These are phyloP conservation scores for Citrullus amarus DNA, from an alignment of 306 rosid species.

Conservation along the genomic window DNA sequence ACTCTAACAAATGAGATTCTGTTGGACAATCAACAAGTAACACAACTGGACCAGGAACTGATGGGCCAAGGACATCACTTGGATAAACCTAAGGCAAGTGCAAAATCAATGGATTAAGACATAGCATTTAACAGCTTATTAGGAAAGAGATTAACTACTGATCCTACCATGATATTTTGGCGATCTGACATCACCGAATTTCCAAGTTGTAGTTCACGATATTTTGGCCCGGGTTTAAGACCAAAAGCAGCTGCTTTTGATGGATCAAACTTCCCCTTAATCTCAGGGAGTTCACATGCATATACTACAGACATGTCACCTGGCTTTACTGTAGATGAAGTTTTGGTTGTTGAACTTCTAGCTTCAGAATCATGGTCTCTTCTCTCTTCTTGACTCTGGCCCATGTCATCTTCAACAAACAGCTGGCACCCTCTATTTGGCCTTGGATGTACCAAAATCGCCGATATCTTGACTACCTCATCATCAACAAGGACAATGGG, in stretches of 20 bases:
- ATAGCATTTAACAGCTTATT: neutral
- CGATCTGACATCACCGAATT: constrained; percentile 72
- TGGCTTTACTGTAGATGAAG: constrained; percentile 29
- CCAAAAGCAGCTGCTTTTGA: constrained; percentile 68
- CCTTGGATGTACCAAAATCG: constrained; percentile 52
- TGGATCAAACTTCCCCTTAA: constrained; percentile 74
- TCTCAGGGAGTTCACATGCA: constrained; percentile 78
- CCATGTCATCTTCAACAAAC: neutral
- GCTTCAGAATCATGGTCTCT: constrained; percentile 16
- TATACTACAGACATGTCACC: constrained; percentile 90
- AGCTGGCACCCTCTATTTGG: constrained; percentile 12
- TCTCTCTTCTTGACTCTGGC: constrained; percentile 14
- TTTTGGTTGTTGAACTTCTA: constrained; percentile 19
- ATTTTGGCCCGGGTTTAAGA: constrained; percentile 73
- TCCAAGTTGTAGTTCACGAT: constrained; percentile 69
- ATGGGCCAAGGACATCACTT: constrained; percentile 84
- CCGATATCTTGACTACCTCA: constrained; percentile 86
- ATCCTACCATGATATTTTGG: constrained; percentile 54
- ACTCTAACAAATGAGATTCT: constrained; percentile 57
- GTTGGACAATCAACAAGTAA: constrained; percentile 90
- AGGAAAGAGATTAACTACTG: neutral
- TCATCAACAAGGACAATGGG: constrained; percentile 68
- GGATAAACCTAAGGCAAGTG: constrained; percentile 58
- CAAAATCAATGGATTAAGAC: neutral
- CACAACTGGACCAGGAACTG: constrained; percentile 88